phyloP scores from a whole-genome alignment of 176 grass and related monocot genomes.

The Oryza officinalis region DNA sequence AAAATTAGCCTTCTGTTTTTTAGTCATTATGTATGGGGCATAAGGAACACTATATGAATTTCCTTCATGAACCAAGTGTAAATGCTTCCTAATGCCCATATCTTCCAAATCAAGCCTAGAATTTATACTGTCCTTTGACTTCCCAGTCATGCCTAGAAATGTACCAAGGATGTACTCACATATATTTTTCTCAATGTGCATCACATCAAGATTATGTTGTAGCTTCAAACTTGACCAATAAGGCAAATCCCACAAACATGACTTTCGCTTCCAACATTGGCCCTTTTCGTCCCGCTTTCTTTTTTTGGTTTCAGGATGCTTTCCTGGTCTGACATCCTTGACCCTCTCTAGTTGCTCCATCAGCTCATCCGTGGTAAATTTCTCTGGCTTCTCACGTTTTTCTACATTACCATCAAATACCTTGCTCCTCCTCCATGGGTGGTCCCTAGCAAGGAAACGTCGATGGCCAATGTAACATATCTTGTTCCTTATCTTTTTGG shows the following conservation, averaged over 20 bases:
- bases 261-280: not conserved
- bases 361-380: not conserved
- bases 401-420: too few species aligned
- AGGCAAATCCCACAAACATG: constrained; percentile 18
- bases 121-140: too few species aligned
- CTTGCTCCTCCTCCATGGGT: not conserved
- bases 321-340: too few species aligned
- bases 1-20: too few species aligned
- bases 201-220: too few species aligned
- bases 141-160: not conserved
- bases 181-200: too few species aligned
- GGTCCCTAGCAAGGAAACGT: not conserved
- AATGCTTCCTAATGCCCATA: not conserved
- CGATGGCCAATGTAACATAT: not conserved
- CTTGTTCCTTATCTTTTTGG: too few species aligned
- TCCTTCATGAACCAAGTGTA: not conserved
- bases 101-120: constrained; percentile 17
- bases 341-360: too few species aligned
- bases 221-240: constrained; percentile 21
- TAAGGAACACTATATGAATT: not conserved
- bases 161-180: not conserved
- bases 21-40: not conserved
- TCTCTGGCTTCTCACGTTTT: too few species aligned
- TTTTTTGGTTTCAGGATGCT: not conserved
- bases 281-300: constrained; percentile 5